Percentiles rank a stretch among this genome's conserved stretches.
Conservation (phyloP, 225 moss, liverwort and hornwort genomes). For the Pleurozium schreberi region DNA sequence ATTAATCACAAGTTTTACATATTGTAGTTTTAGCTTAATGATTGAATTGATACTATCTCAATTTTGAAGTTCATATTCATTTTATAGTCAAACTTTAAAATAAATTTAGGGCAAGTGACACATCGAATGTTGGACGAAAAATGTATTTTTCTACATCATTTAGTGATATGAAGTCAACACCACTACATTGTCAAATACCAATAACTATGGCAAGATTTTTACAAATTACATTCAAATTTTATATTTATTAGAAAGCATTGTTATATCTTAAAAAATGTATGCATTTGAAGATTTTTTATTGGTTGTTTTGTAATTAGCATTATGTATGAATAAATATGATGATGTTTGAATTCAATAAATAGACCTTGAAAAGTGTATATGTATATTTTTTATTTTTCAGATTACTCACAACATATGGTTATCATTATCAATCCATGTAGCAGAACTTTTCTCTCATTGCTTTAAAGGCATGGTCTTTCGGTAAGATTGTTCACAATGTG, state of each 20-base stretch:
- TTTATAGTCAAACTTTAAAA: too few species aligned
- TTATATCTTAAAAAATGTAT: background rate
- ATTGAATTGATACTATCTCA: background rate
- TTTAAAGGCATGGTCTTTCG: conserved; percentile 49
- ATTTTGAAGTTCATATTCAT: fast-evolving
- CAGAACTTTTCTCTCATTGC: conserved; percentile 53
- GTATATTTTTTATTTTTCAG: background rate
- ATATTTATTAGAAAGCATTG: too few species aligned
- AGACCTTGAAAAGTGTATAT: too few species aligned
- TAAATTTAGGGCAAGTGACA: conserved; percentile 46
- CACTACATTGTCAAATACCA: conserved; percentile 88
- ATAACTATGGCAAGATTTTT: conserved; percentile 31
- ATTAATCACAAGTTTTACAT: background rate
- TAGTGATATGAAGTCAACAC: conserved; percentile 72
- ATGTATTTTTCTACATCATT: conserved; percentile 98
- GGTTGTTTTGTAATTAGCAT: background rate
- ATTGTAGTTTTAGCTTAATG: background rate
- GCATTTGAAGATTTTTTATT: background rate
- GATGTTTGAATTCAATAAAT: background rate
- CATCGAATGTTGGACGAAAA: conserved; percentile 57
- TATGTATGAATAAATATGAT: background rate
- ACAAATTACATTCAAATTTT: background rate
- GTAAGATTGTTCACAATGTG: background rate
- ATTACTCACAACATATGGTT: conserved; percentile 51
- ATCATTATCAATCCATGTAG: conserved; percentile 62